Base-by-base conservation (phyloP, 2,329 filamentous ascomycete genomes). In the Penicillium glabrum region DNA sequence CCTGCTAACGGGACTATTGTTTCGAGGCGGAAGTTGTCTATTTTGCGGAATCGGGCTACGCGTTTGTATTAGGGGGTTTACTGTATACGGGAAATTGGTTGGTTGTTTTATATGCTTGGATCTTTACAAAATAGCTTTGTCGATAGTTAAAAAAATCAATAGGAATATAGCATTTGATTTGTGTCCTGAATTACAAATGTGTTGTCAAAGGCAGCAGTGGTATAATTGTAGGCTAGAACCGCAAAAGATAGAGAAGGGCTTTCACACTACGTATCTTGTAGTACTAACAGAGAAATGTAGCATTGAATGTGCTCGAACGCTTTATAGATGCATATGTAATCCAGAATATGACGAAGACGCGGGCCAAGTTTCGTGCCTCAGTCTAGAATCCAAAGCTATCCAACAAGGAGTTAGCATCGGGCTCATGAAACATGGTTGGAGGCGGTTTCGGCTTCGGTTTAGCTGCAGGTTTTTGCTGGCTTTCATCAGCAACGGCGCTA, bases 321-420 rank as follows among this genome's bases (percentile, higher is more conserved):
- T 41, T 23, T 41, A 41, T 19, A 39, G n/a, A 19, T 41, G 39
- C 39, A 11, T 13, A 23, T 51, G 55, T 33, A 57, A 48, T n/a
- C 35, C 27, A 52, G 39, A 49, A 41, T 11, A 13, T 19, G 31
- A 51, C 14, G 33, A 27, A 19, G 21, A 19, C 37, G 14, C n/a
- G n/a, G 5, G 2, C n/a, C 19, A 23, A 5, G 19, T 23, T 13
- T 39, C 46, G 47, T 11, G 31, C 24, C n/a, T 44, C 24, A 56
- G 46, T 21, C 73, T 75, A 98, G 71, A 98, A 95, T 1, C 93
- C 93, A 82, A 98, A 98, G 72, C 85, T 93, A 79, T 98, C 93
- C 66, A 98, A 80, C 69, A 99, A 76, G 57, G 91, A 93, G 71
- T 86, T 91, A 27, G 90, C 84, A 77, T 96, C 92, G n/a, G 95